These are phyloP conservation scores for Lipomyces japonicus DNA, from an alignment of 805 yeast genomes.

Conservation along the genomic window DNA sequence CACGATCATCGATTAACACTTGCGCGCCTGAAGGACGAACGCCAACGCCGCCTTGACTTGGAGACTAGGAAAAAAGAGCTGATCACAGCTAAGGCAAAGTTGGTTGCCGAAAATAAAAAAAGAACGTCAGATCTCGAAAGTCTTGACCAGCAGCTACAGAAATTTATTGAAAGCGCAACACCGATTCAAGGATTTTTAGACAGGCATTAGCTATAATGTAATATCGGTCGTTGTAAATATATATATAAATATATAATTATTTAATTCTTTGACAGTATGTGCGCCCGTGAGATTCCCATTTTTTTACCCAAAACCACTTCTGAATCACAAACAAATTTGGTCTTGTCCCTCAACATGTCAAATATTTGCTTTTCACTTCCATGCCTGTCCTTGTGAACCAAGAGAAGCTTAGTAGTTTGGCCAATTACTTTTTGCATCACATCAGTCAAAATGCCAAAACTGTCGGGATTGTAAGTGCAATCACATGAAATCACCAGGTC, in stretches of 20 bases:
- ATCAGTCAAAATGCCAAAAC: constrained; percentile 39
- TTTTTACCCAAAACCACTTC: constrained; percentile 5
- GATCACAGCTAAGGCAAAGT: neutral
- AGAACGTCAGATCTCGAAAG: constrained; percentile 17
- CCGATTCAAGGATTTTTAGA: constrained; percentile 11
- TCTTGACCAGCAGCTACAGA: constrained; percentile 22
- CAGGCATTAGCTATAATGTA: neutral
- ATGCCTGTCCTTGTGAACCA: constrained; percentile 38
- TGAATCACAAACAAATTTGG: constrained; percentile 9
- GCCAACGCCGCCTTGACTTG: constrained; percentile 11
- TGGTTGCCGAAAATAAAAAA: constrained; percentile 14
- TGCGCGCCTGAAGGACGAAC: constrained; percentile 22
- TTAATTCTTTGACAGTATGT: neutral
- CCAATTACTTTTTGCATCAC: constrained; percentile 31
- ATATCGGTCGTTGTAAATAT: no score
- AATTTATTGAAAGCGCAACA: constrained; percentile 23
- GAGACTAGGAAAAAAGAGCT: constrained; percentile 9
- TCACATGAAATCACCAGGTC: constrained; percentile 43
- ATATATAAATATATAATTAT: neutral
- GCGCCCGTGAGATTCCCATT: constrained; percentile 6
- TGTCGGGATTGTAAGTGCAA: constrained; percentile 44
- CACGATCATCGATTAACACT: constrained; percentile 12
- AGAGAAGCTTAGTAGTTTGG: constrained; percentile 28
- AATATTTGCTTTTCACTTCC: constrained; percentile 22
- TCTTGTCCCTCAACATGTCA: constrained; percentile 17